These are phyloP conservation scores for Trypanosoma theileri DNA, from an alignment of 208 protist genomes.

Conservation along the genomic window DNA sequence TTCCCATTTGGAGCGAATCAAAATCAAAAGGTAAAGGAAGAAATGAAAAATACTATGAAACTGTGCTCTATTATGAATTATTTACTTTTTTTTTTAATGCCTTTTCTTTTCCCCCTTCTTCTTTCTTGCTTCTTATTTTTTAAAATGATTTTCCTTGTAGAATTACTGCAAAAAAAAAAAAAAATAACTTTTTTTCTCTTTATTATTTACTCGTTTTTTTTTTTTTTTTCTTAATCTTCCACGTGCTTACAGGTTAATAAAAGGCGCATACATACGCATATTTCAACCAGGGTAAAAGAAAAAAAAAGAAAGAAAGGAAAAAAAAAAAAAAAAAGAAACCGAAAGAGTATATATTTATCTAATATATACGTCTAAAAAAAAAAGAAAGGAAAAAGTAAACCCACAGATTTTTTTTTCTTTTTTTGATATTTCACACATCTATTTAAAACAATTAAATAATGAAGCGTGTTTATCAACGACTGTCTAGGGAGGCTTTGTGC, in stretches of 20 bases:
- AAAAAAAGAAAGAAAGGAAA: constrained; percentile 3
- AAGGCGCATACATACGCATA: background rate
- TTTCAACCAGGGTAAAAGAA: background rate
- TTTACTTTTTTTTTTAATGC: constrained; percentile 17
- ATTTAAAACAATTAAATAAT: constrained; percentile 11
- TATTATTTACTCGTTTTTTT: background rate
- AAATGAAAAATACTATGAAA: constrained; percentile 6
- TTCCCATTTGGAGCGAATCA: background rate
- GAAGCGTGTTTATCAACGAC: constrained; percentile 45
- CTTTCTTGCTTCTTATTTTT: constrained; percentile 21
- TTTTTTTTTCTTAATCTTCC: constrained; percentile 8
- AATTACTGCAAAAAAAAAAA: background rate
- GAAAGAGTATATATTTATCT: no score
- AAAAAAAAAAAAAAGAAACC: constrained; percentile 5
- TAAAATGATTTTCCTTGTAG: background rate
- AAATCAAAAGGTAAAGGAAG: background rate
- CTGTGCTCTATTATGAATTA: constrained; percentile 11
- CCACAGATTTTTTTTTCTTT: background rate
- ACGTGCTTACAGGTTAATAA: background rate
- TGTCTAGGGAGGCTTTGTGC: constrained; percentile 16
- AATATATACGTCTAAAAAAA: background rate
- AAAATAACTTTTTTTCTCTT: background rate
- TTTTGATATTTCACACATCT: background rate
- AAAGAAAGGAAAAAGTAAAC: constrained; percentile 9
- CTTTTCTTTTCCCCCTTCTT: constrained; percentile 8